Evolutionary conservation across 169 alveolate genomes (phyloP), one percentile per base, ranked within the genome.

Genomic region (Perkinsus chesapeaki): DNA sequence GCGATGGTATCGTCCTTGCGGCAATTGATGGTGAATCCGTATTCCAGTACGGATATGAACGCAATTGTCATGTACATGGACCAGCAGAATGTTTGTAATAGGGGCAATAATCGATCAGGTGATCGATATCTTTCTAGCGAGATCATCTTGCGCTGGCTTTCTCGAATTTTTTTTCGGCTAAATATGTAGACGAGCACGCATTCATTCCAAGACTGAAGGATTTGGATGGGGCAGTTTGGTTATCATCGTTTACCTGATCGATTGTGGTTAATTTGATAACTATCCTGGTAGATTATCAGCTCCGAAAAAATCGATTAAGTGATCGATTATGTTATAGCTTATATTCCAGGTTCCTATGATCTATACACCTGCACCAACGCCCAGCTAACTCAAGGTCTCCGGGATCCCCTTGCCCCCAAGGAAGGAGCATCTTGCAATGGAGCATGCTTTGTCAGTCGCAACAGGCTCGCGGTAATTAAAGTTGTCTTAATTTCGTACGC

Each of bases 1-100:
- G 95, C 95, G 36, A 93, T 94, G 73, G 92, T 93, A 12, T 48
- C 93, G 39, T 94, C 94, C 27, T 95, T 95, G 43, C 91, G 91
- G 48, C 48, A 34, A 5, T 91, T 94, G 34, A 93, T 92, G 20
- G 94, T 92, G 73, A 94, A 94, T 91, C 73, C 93, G 0, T 91
- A 92, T 38, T 93, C 93, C 37, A 23, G 94, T 39, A 93, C 93
- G 31, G 96, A 94, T n/a, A 72, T 94, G 38, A 93, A 94, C 91
- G 93, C 93, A 90, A 91, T 94, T 39, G 93, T 93, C 39, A 73
- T 93, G 91, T 94, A 93, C 73, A 94, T 93, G 12, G 82, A 60
- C 23, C 82, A 60, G 82, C 82, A 60, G 27, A 34, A 34, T 20
- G 82, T 60, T 34, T 27, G 82, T 60, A 60, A 60, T 27, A 60